Evolutionary conservation across 495 filamentous ascomycete species (phyloP).

Genomic region (Tuber umbilicatum): DNA sequence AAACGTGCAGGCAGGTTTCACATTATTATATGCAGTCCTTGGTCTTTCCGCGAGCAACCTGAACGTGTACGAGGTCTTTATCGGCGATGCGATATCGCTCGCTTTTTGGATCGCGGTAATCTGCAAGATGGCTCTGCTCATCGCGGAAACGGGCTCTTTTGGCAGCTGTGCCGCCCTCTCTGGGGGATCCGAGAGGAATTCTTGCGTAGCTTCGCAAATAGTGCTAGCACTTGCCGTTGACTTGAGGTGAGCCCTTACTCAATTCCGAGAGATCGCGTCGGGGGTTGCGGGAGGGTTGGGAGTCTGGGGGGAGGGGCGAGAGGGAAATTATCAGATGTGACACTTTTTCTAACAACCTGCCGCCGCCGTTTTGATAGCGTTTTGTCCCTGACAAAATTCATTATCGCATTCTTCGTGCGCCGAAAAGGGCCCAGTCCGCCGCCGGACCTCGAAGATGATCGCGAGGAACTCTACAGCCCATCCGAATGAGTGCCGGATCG

Average conservation of each 20-base stretch:
- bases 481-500: background rate
- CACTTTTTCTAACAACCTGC: background rate
- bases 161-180: constrained; percentile 11
- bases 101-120: constrained; percentile 18
- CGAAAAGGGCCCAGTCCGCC: background rate
- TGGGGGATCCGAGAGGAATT: background rate
- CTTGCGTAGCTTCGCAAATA: background rate
- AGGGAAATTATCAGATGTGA: background rate
- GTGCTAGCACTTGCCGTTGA: background rate
- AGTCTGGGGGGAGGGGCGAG: background rate
- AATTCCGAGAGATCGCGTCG: background rate
- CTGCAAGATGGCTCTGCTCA: constrained; percentile 15
- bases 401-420: background rate
- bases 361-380: background rate
- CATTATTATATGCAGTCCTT: constrained; percentile 24
- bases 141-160: constrained; percentile 3
- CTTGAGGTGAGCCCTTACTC: background rate
- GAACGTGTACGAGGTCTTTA: constrained; percentile 21
- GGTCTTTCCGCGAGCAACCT: constrained; percentile 24
- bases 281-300: background rate
- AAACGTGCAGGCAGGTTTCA: constrained; percentile 19
- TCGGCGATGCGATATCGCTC: constrained; percentile 21
- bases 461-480: background rate
- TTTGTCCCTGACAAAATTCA: background rate
- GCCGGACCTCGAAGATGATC: background rate